Base-by-base conservation (phyloP, 768 basidiomycete species). In the Russula sp. region DNA sequence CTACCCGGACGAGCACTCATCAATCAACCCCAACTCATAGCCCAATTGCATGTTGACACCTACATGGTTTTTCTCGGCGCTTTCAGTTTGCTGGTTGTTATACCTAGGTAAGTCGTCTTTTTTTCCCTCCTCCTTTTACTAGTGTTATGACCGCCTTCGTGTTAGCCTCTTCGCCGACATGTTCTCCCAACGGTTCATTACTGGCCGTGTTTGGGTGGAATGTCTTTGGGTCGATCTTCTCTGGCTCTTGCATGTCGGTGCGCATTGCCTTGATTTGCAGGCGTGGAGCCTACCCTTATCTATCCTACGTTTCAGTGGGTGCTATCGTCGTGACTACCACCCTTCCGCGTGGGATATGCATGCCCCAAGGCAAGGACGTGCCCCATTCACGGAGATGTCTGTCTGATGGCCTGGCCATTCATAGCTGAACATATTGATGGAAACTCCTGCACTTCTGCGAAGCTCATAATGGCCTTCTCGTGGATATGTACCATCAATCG, bases 31-130 rank as follows among this genome's bases (percentile, higher is more conserved):
- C 42, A 14, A 27, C 14, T 40, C 31, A 6, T 31, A 63, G 57
- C 44, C 7, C 63, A 65, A 60, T 42, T 10, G 10, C 57, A 55
- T 27, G 62, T 68, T 22, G 57, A 63, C 40, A 18, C 31, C 27
- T 68, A 63, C 47, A 68, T 68, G 65, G 51, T 66, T 51, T 66
- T 68, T 51, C 62, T 66, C 31, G 65, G 65, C 20, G 65, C 62
- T 39, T 63, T 68, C 62, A 66, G 58, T 48, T 37, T 68, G 39
- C 22, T 68, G n/a, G 39, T 66, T 7, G 42, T 68, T 35, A 44
- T 66, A 35, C 47, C 62, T 16, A 37, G 63, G 67, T 61, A 31
- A 49, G 61, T 54, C 34, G 20, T 27, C 48, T 16, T 14, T 7
- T 35, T 20, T 10, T 7, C 32, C 14, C 10, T 4, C 4, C 8